These are phyloP conservation scores for Podospora pseudopauciseta DNA, from an alignment of 495 filamentous ascomycete species.

Conservation along the genomic window DNA sequence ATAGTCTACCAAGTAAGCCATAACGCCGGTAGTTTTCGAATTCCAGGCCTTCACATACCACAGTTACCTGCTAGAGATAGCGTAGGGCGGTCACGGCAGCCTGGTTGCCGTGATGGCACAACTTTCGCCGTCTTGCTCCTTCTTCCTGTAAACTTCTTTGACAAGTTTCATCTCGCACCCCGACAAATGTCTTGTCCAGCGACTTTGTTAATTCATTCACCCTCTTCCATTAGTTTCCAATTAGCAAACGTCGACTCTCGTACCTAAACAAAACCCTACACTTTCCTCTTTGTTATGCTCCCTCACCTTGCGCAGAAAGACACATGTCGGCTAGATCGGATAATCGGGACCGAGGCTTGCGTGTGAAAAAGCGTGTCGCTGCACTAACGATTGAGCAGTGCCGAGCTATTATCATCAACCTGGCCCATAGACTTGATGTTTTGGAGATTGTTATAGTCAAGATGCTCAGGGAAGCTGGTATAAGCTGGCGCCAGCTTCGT, in stretches of 20 bases:
- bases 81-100: no score
- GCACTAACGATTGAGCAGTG: neutral
- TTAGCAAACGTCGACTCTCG: neutral
- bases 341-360: neutral
- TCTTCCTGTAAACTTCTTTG: neutral
- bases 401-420: neutral
- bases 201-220: neutral
- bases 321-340: neutral
- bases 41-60: no score
- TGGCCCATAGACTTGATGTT: neutral
- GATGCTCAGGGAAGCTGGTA: neutral
- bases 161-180: neutral
- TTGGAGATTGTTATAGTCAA: neutral
- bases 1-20: no score
- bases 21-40: no score
- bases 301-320: neutral
- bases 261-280: neutral
- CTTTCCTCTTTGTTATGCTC: neutral
- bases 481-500: neutral
- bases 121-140: neutral
- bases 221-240: neutral
- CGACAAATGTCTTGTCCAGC: neutral
- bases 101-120: no score
- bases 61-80: no score
- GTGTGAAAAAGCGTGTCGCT: neutral